Conservation (phyloP, 768 basidiomycete species). For the Suillus spraguei region DNA sequence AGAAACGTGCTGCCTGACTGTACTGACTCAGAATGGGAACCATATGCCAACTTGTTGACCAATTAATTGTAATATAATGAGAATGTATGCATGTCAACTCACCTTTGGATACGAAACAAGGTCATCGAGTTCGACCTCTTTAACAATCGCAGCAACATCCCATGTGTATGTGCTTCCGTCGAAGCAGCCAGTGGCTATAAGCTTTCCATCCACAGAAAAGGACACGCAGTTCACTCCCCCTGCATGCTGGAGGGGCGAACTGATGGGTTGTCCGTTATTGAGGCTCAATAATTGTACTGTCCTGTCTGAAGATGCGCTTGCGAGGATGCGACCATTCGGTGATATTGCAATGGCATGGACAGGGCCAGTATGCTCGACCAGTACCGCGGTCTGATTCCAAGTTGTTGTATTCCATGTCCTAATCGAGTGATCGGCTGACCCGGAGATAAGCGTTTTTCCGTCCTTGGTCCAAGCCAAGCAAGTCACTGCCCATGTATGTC, state of each 20-base stretch:
- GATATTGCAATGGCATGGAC: conserved; percentile 5
- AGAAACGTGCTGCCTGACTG: too few relatives aligned
- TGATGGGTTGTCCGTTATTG: not conserved
- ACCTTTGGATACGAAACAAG: not conserved
- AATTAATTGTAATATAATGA: too few relatives aligned
- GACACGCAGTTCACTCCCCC: not conserved
- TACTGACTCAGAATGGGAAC: too few relatives aligned
- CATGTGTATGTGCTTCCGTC: not conserved
- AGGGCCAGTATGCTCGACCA: not conserved
- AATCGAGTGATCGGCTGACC: not conserved
- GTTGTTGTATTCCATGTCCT: not conserved
- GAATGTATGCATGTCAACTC: not conserved
- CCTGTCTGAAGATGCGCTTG: conserved; percentile 10
- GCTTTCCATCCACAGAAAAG: not conserved
- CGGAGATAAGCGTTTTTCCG: conserved; percentile 3
- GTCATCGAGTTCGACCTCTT: not conserved
- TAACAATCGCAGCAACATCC: not conserved
- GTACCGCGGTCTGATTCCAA: not conserved
- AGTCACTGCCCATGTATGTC: not conserved
- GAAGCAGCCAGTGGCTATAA: not conserved
- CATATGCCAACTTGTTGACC: too few relatives aligned
- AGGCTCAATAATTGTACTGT: conserved; percentile 7
- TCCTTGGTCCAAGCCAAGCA: conserved; percentile 2
- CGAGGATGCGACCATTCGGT: conserved; percentile 1
- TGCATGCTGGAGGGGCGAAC: not conserved